Evolutionary conservation across 2,329 filamentous ascomycete species (phyloP), one percentile per base, ranked within the genome.

Genomic region (Pestalotiopsis sp.): DNA sequence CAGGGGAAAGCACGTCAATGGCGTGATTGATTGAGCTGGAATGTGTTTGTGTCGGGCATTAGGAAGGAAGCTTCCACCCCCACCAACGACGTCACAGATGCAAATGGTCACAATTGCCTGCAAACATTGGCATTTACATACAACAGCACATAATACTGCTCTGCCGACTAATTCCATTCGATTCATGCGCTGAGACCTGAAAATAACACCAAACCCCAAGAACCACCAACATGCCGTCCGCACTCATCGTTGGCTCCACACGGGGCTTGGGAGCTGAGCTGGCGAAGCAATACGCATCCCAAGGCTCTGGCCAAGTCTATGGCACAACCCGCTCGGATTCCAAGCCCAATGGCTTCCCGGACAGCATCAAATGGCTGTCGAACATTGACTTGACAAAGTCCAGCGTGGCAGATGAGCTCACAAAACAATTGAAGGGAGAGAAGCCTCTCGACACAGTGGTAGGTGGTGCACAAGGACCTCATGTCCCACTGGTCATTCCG

Each of bases 241-340:
- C 91, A 41, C 84, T 93, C 2, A 84, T 93, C 36, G 82, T 93
- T 36, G 91, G 91, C 62, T 91, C 89, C 3, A 93, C 90, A 1
- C 85, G 91, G 57, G 91, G 91, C 66, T 84, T 93, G 3, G 91
- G 91, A 3, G 87, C 87, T 63, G 86, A 87, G 20, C 82, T 93
- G 36, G 83, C 84, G 38, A 86, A 87, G 71, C 79, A 84, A 62
- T 93, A 93, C 74, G 84, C 86, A 25, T 78, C 82, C 2, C 75
- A 83, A 17, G 74, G 77, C 12, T 77, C 79, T 38, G 85, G 83
- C 60, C 81, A 79, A 6, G 88, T 93, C 39, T 88, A 87, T 71
- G 90, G 85, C 63, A 92, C 90, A 7, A 84, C 88, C 6, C 83
- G 90, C 59, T 84, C 85, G 7, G 75, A 79, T 11, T 71, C 77